phyloP scores from a whole-genome alignment of 78 protist species.

The Speleostelium caveatum region DNA sequence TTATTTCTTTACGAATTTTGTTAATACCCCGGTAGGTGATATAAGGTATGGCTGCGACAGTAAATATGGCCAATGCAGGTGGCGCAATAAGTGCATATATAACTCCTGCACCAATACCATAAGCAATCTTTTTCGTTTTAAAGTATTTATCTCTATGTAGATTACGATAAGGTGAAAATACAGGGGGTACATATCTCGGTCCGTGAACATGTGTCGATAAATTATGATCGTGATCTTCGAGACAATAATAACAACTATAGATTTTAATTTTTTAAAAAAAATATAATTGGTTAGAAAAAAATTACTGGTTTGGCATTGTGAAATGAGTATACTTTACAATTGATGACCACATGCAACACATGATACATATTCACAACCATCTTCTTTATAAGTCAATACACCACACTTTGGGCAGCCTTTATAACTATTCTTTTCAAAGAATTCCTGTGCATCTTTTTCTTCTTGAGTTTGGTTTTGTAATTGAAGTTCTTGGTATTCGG shows the following conservation, averaged over 20 bases:
- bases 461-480: conserved; percentile 17
- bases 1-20: neutral
- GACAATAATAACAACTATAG: conserved; percentile 55
- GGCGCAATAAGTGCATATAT: neutral
- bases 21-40: neutral
- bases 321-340: conserved; percentile 30
- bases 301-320: too few species aligned
- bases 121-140: neutral
- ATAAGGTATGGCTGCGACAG: conserved; percentile 19
- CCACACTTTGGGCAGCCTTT: conserved; percentile 53
- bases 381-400: neutral
- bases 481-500: conserved; percentile 9
- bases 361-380: conserved; percentile 66
- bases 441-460: conserved; percentile 26
- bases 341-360: conserved; percentile 65
- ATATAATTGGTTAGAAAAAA: neutral
- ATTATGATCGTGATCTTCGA: conserved; percentile 70
- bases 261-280: neutral
- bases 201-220: conserved; percentile 56
- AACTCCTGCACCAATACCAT: neutral
- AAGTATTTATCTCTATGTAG: neutral
- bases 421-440: conserved; percentile 3
- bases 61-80: conserved; percentile 1
- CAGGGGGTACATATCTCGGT: conserved; percentile 9
- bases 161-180: neutral